Conservation (phyloP, 2,329 filamentous ascomycete species). For the Talaromyces sp. region DNA sequence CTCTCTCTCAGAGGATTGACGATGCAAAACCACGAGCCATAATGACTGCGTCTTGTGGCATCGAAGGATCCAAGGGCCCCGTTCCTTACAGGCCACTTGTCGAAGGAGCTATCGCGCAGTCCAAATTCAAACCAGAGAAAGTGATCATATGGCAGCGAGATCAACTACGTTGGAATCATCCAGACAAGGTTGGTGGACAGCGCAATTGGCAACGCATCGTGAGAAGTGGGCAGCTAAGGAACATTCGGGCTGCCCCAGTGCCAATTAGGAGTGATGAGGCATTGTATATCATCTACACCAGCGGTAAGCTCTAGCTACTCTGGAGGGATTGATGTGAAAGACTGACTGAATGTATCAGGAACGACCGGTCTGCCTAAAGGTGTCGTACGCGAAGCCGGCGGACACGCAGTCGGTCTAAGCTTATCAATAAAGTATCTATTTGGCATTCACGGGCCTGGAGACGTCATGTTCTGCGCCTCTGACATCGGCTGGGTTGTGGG, state of each 20-base stretch:
- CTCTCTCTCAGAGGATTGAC: slow-evolving; percentile 84
- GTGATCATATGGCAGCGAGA: slow-evolving; percentile 83
- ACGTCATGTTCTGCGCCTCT: slow-evolving; percentile 75
- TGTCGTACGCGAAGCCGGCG: slow-evolving; percentile 76
- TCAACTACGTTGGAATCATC: slow-evolving; percentile 67
- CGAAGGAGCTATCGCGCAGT: slow-evolving; percentile 65
- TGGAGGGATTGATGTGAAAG: neutral
- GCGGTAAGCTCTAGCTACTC: slow-evolving; percentile 41
- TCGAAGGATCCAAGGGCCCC: slow-evolving; percentile 79
- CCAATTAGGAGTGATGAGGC: slow-evolving; percentile 73
- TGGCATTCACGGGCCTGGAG: slow-evolving; percentile 75
- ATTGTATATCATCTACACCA: slow-evolving; percentile 90
- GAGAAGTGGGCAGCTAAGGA: slow-evolving; percentile 65
- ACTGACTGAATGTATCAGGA: slow-evolving; percentile 37
- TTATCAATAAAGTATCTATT: slow-evolving; percentile 81
- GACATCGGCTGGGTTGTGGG: slow-evolving; percentile 94
- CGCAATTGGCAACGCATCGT: slow-evolving; percentile 76
- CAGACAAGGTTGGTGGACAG: slow-evolving; percentile 66
- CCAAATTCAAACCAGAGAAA: slow-evolving; percentile 67
- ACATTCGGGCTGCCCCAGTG: slow-evolving; percentile 69
- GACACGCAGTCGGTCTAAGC: slow-evolving; percentile 80
- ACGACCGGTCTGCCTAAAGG: slow-evolving; percentile 83
- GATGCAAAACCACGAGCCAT: slow-evolving; percentile 71
- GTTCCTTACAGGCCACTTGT: slow-evolving; percentile 75
- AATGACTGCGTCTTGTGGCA: slow-evolving; percentile 86